Percentiles rank a stretch among this genome's conserved stretches.
Evolutionary conservation across 768 basidiomycete genomes (phyloP).

Genomic region (Mycena kentingensis): DNA sequence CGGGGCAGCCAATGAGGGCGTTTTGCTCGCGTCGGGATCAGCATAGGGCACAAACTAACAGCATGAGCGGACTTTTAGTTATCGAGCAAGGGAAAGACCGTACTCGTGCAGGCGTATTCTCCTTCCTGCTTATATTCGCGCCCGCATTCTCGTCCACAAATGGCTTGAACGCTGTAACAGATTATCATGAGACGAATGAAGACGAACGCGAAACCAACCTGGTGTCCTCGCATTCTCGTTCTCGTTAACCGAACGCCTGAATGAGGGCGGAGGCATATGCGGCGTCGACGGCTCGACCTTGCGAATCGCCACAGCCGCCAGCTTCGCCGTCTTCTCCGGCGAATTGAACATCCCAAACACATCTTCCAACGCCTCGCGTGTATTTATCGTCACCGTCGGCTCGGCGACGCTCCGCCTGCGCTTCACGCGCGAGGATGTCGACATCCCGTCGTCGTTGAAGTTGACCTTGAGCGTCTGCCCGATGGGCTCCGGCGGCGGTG

Average conservation of each 20-base stretch:
- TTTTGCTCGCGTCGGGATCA: constrained; percentile 54
- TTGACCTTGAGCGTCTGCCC: constrained; percentile 45
- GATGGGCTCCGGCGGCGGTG: constrained; percentile 50
- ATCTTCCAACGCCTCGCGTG: constrained; percentile 90
- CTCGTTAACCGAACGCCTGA: constrained; percentile 33
- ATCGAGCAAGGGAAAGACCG: constrained; percentile 22
- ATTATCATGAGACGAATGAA: constrained; percentile 11
- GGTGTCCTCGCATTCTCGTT: constrained; percentile 45
- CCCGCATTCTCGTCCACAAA: constrained; percentile 65
- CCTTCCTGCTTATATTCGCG: constrained; percentile 35
- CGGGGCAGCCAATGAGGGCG: constrained; percentile 38
- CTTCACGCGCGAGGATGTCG: constrained; percentile 45
- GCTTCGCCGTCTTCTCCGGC: constrained; percentile 70
- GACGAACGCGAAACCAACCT: constrained; percentile 25
- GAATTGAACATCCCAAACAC: constrained; percentile 97
- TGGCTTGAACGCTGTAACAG: constrained; percentile 55
- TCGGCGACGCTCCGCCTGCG: constrained; percentile 58
- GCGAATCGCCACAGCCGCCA: constrained; percentile 62
- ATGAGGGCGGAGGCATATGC: constrained; percentile 36
- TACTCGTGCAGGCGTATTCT: constrained; percentile 51
- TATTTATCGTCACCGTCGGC: constrained; percentile 94
- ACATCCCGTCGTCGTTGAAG: constrained; percentile 64
- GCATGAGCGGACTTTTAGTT: constrained; percentile 1
- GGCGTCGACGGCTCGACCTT: constrained; percentile 64
- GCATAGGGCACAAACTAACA: constrained; percentile 68